Percentiles rank a stretch among this genome's conserved stretches.
phyloP scores from a whole-genome alignment of 2,329 filamentous ascomycete genomes.

The Cladorrhinum sp. region DNA sequence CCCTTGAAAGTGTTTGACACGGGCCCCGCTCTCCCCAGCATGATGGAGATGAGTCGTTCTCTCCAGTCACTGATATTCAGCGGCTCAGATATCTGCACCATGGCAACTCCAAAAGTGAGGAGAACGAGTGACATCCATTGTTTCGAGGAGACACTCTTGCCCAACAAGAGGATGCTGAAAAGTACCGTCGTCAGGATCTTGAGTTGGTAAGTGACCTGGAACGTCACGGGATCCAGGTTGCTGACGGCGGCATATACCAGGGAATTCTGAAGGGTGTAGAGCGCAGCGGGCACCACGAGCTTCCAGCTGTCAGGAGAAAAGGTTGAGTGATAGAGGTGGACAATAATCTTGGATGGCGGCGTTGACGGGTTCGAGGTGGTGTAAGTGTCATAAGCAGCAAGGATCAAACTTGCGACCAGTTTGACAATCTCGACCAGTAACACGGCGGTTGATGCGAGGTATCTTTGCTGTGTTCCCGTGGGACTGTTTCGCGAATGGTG shows the following conservation, averaged over 20 bases:
- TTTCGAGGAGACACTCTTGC: conserved; percentile 21
- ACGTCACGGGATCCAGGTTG: conserved; percentile 29
- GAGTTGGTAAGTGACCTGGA: conserved; percentile 31
- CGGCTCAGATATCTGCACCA: conserved; percentile 27
- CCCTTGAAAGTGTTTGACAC: conserved; percentile 21
- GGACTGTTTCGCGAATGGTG: conserved; percentile 24
- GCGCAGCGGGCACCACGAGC: conserved; percentile 28
- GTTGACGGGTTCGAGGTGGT: conserved; percentile 11
- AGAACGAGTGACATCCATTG: conserved; percentile 28
- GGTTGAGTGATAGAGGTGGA: conserved; percentile 39
- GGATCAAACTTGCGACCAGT: conserved; percentile 57
- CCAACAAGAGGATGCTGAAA: conserved; percentile 29
- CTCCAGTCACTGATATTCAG: conserved; percentile 9
- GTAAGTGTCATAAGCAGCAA: conserved; percentile 56
- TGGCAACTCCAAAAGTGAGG: conserved; percentile 27
- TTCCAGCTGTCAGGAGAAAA: conserved; percentile 29
- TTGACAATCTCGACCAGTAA: conserved; percentile 67
- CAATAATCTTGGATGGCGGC: conserved; percentile 3
- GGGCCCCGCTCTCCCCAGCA: conserved; percentile 9
- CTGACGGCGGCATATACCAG: conserved; percentile 30
- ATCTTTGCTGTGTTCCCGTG: conserved; percentile 39
- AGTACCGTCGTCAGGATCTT: conserved; percentile 31
- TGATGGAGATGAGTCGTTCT: conserved; percentile 17
- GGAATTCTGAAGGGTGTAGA: conserved; percentile 31
- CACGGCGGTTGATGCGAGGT: conserved; percentile 65